Evolutionary conservation across 1,284 basidiomycete genomes (phyloP).

Genomic region (Naganishia albida): DNA sequence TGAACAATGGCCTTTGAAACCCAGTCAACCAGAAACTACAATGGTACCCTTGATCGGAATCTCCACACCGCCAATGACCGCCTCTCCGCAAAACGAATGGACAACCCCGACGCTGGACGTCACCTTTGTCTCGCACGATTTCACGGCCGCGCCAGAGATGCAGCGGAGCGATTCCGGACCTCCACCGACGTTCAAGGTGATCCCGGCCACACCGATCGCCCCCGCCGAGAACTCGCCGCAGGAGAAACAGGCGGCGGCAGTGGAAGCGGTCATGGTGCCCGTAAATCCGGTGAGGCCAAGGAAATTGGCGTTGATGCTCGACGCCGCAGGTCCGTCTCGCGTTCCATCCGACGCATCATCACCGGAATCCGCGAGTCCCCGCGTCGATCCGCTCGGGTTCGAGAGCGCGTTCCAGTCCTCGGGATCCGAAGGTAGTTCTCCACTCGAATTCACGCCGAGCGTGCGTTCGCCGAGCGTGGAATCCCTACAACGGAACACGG

Average conservation of each 20-base stretch:
- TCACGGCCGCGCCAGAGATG: constrained; percentile 8
- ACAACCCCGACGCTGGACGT: not conserved
- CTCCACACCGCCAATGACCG: not conserved
- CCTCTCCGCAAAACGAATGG: not conserved
- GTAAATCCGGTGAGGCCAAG: constrained; percentile 22
- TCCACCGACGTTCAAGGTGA: constrained; percentile 23
- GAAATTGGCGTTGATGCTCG: constrained; percentile 11
- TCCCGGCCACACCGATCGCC: constrained; percentile 21
- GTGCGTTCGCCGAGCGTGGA: constrained; percentile 18
- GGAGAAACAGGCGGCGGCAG: not conserved
- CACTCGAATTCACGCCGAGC: not conserved
- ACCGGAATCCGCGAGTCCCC: not conserved
- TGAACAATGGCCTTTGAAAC: not conserved
- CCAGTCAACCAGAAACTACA: not conserved
- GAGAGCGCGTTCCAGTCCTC: not conserved
- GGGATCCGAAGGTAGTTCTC: no score
- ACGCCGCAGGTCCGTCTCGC: not conserved
- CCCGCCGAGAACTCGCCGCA: not conserved
- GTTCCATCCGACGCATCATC: not conserved
- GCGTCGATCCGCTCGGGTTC: not conserved
- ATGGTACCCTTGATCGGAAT: not conserved
- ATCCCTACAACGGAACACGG: constrained; percentile 18
- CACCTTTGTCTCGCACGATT: not conserved
- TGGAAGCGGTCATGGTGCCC: not conserved
- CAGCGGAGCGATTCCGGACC: constrained; percentile 15